Evolutionary conservation across 2,329 filamentous ascomycete species (phyloP), one percentile per base, ranked within the genome.

Genomic region (Pyrenophora teres): DNA sequence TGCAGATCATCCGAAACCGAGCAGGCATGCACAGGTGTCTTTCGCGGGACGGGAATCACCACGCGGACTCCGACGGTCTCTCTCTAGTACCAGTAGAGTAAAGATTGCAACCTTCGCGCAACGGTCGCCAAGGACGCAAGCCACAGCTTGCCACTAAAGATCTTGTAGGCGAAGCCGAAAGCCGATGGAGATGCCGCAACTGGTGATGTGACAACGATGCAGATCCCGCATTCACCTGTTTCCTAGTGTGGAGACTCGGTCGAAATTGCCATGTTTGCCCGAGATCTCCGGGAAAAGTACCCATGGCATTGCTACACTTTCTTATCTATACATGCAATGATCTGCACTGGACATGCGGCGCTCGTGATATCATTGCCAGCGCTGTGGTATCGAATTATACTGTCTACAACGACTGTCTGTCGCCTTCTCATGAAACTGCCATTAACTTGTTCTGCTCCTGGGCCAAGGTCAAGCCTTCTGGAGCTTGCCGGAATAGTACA

Each of bases 401-500:
- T 30, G 32, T 37, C 27, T 27, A 15, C 38, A n/a, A 21, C 13
- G 21, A 21, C 25, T 27, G 6, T 33, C 7, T 6, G 18, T 48
- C 13, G 6, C 6, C 6, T 12, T 7, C 47, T 72, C 65, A 74
- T 48, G 72, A 68, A 18, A 69, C 70, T 50, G 71, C 71, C 57
- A 74, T 73, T 30, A 73, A 50, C 54, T 75, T 74, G 52, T 79
- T 79, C 66, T 80, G 78, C 58, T 77, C 76, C 59, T 76, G 72
- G 8, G 78, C 77, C 41, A 79, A 65, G 18, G 77, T 78, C 57
- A 77, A 68, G 30, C 77, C 77, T 65, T 81, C 79, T 6, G 79
- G 79, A 33, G 79, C 78, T 68, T 97, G 94, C 60, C 94, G 87
- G 79, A 89, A 97, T 45, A 99, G 86, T 52, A 97, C 92, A 72